Evolutionary conservation across 2,329 filamentous ascomycete species (phyloP).

Genomic region (Scolecobasidium constrictum): DNA sequence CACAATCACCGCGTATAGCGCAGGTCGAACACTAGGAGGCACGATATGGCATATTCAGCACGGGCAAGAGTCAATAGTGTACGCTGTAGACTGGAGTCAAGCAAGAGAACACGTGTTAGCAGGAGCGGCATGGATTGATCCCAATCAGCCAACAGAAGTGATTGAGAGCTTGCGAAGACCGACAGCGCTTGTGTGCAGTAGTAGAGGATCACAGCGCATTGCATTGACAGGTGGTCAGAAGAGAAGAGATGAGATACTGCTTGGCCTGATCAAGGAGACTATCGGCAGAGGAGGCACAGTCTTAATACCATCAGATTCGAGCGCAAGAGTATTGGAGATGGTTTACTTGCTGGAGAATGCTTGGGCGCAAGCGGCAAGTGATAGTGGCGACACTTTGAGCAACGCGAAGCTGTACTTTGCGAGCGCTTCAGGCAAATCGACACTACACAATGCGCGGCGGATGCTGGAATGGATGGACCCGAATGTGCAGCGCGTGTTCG

Average conservation of each 20-base stretch:
- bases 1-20: conserved; percentile 92
- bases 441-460: conserved; percentile 81
- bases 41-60: conserved; percentile 99
- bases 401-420: conserved; percentile 63
- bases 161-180: conserved; percentile 89
- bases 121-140: conserved; percentile 85
- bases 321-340: conserved; percentile 84
- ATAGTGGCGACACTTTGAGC: conserved; percentile 28
- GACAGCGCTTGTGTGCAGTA: conserved; percentile 87
- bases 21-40: conserved; percentile 87
- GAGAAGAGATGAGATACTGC: conserved; percentile 73
- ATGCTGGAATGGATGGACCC: conserved; percentile 99
- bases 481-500: conserved; percentile 83
- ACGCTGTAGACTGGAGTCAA: conserved; percentile 97
- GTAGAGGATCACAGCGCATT: conserved; percentile 62
- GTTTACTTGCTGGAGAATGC: conserved; percentile 87
- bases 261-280: conserved; percentile 71
- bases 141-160: conserved; percentile 75
- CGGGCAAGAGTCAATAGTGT: conserved; percentile 91
- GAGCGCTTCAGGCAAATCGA: conserved; percentile 75
- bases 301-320: conserved; percentile 87
- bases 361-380: conserved; percentile 43
- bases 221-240: conserved; percentile 61
- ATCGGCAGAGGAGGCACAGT: conserved; percentile 79
- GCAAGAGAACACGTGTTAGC: conserved; percentile 91